Percentiles rank a stretch among this genome's conserved stretches.
These are phyloP conservation scores for Rhodotorula diobovata DNA, from an alignment of 768 basidiomycete species.

Conservation along the genomic window DNA sequence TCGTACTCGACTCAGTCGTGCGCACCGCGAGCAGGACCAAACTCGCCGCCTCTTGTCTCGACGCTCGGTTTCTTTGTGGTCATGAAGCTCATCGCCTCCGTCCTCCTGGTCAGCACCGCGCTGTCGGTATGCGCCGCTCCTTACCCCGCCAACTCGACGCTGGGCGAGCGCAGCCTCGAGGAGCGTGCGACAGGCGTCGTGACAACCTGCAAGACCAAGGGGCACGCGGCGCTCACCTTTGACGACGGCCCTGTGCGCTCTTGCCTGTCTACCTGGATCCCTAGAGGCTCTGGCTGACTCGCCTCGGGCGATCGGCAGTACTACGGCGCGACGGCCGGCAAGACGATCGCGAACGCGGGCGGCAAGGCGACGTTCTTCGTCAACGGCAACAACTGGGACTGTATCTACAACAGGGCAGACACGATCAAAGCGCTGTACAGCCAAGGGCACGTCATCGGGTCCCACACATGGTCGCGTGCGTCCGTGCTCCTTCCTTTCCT, in stretches of 20 bases:
- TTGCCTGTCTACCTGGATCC: neutral
- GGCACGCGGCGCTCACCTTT: conserved; percentile 37
- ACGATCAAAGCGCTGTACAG: conserved; percentile 9
- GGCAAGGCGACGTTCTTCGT: conserved; percentile 15
- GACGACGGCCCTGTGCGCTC: conserved; percentile 37
- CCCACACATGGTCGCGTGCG: conserved; percentile 18
- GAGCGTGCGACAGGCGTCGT: neutral
- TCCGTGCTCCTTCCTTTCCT: neutral
- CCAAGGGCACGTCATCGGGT: conserved; percentile 23
- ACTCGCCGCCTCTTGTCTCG: too few species aligned
- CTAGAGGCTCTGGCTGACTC: neutral
- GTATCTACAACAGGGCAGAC: conserved; percentile 31
- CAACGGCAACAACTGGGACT: conserved; percentile 39
- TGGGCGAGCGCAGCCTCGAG: too few species aligned
- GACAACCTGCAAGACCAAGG: conserved; percentile 18
- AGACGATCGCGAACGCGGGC: neutral
- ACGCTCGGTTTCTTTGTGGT: too few species aligned
- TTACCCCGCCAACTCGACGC: too few species aligned
- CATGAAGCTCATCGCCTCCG: too few species aligned
- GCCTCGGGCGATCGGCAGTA: neutral
- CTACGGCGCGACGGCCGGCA: neutral
- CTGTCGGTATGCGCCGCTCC: too few species aligned
- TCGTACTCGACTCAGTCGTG: too few species aligned
- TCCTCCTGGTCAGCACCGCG: too few species aligned
- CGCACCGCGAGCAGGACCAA: too few species aligned